phyloP scores from a whole-genome alignment of 352 stramenopile species.

The Pythium brachiatum region DNA sequence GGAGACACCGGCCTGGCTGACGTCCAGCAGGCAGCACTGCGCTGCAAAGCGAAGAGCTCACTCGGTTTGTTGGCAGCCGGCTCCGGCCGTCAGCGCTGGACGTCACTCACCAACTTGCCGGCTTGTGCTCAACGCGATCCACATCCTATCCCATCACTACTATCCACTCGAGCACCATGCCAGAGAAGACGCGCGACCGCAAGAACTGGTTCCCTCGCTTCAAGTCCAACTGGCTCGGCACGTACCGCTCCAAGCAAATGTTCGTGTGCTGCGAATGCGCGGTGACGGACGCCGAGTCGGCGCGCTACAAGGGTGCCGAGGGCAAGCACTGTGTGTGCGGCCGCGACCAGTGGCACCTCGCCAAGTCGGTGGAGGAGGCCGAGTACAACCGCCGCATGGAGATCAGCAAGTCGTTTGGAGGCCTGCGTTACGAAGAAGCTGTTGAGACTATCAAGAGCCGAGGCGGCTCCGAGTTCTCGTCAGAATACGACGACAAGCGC shows the following conservation, averaged over 20 bases:
- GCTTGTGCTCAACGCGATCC: not conserved
- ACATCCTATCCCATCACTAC: not conserved
- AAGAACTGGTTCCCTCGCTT: constrained; percentile 88
- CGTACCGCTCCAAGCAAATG: constrained; percentile 85
- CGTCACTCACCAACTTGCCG: constrained; percentile 18
- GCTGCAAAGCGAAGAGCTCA: no score
- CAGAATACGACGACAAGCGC: constrained; percentile 44
- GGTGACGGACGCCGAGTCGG: constrained; percentile 37
- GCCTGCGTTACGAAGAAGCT: constrained; percentile 82
- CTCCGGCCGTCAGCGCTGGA: not conserved
- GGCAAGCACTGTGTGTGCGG: constrained; percentile 81
- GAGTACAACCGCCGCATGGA: constrained; percentile 86
- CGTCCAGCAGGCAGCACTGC: no score
- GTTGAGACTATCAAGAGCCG: constrained; percentile 59
- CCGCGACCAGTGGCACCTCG: constrained; percentile 80
- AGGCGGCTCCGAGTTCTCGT: constrained; percentile 42
- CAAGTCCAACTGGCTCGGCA: constrained; percentile 87
- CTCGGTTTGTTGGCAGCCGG: no score
- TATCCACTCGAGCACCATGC: constrained; percentile 22
- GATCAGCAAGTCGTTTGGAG: constrained; percentile 75
- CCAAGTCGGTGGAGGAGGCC: constrained; percentile 75
- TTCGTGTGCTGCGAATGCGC: constrained; percentile 84
- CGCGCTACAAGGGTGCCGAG: constrained; percentile 75
- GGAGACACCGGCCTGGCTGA: constrained; percentile 15
- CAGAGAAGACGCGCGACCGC: constrained; percentile 85